Percentiles rank a stretch among this genome's conserved stretches.
Conservation (phyloP, 2,329 filamentous ascomycete genomes). For the Diaporthe nobilis region DNA sequence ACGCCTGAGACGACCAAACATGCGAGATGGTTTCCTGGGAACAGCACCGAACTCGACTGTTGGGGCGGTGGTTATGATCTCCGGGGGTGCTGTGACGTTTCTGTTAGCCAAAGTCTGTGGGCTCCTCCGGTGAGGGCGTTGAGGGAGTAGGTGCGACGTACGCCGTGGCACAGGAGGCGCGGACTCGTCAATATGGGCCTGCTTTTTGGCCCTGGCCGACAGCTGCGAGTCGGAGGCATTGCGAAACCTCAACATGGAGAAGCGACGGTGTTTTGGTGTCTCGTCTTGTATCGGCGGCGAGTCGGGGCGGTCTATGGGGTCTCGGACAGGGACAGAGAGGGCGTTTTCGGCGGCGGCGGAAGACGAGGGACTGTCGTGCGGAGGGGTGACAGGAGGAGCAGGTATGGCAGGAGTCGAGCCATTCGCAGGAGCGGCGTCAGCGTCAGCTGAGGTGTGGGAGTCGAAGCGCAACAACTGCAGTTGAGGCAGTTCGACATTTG, state of each 20-base stretch:
- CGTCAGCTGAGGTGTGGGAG: constrained; percentile 46
- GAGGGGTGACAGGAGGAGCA: constrained; percentile 49
- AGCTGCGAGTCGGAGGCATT: constrained; percentile 95
- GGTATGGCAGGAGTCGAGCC: constrained; percentile 46
- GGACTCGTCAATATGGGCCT: constrained; percentile 65
- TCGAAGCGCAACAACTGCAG: constrained; percentile 43
- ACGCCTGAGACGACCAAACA: constrained; percentile 66
- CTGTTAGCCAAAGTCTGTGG: constrained; percentile 44
- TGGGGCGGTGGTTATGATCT: constrained; percentile 93
- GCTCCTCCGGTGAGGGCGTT: neutral
- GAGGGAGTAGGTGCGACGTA: constrained; percentile 54
- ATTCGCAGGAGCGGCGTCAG: constrained; percentile 41
- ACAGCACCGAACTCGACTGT: constrained; percentile 73
- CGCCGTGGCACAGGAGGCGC: constrained; percentile 71
- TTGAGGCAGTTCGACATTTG: constrained; percentile 38
- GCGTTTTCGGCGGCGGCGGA: constrained; percentile 46
- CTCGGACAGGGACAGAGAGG: constrained; percentile 42
- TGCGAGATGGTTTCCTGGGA: constrained; percentile 69
- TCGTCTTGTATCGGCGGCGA: constrained; percentile 69
- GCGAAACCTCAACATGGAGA: constrained; percentile 84
- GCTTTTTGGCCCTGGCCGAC: constrained; percentile 80
- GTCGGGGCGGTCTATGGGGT: constrained; percentile 54
- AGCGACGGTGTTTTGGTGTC: constrained; percentile 70
- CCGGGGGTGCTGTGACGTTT: constrained; percentile 63
- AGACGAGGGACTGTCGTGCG: constrained; percentile 48